Conservation (phyloP, 1,284 basidiomycete genomes). For the Porogramme epimiltina region DNA sequence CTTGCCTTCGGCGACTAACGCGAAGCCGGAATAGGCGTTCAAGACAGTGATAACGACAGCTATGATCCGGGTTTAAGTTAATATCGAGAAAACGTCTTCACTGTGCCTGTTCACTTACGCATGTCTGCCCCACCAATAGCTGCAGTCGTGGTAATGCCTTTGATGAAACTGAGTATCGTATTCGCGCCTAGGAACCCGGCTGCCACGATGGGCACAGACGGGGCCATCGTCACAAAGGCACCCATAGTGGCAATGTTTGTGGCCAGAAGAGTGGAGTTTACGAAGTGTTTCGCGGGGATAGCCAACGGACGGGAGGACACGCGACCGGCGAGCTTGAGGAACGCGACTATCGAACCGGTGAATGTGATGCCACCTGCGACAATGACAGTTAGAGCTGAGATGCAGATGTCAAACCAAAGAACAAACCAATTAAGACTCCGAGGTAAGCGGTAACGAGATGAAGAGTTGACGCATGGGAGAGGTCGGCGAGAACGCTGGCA, state of each 20-base stretch:
- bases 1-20: constrained; percentile 84
- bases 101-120: constrained; percentile 54
- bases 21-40: constrained; percentile 89
- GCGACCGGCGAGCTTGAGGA: constrained; percentile 80
- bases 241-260: constrained; percentile 73
- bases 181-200: constrained; percentile 77
- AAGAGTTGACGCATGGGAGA: constrained; percentile 63
- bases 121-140: constrained; percentile 89
- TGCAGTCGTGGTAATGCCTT: constrained; percentile 83
- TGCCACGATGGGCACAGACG: constrained; percentile 69
- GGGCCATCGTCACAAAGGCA: constrained; percentile 72
- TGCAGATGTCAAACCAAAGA: too few relatives aligned
- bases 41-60: constrained; percentile 87
- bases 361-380: constrained; percentile 68
- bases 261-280: constrained; percentile 70
- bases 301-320: constrained; percentile 74
- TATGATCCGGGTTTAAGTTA: constrained; percentile 35
- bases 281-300: constrained; percentile 74
- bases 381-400: not conserved
- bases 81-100: not conserved
- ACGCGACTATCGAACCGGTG: constrained; percentile 85
- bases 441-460: constrained; percentile 84
- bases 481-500: constrained; percentile 72
- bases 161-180: constrained; percentile 75
- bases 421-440: constrained; percentile 76